Conservation (phyloP, 305 asterid species). For the Fraxinus paxiana region DNA sequence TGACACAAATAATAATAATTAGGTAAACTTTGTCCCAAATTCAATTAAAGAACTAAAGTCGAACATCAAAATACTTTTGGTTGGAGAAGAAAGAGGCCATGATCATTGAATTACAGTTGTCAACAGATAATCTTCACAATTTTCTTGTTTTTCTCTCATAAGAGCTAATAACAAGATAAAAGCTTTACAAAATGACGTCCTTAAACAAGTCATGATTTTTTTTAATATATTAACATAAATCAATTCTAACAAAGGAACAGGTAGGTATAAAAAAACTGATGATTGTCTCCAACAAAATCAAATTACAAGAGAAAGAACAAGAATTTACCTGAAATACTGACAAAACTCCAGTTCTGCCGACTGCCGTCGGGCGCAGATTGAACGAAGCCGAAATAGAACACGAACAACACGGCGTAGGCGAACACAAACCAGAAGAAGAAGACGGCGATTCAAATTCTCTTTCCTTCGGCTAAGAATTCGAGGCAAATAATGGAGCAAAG, state of each 20-base stretch:
- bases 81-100: neutral
- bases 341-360: slow-evolving; percentile 34
- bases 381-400: slow-evolving; percentile 18
- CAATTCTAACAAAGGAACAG: neutral
- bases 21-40: neutral
- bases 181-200: neutral
- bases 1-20: too few species aligned
- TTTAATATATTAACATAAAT: too few species aligned
- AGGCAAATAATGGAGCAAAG: slow-evolving; percentile 24
- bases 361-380: slow-evolving; percentile 12
- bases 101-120: neutral
- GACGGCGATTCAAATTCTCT: slow-evolving; percentile 25
- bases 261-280: neutral
- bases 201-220: neutral
- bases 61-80: neutral
- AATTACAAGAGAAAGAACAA: neutral
- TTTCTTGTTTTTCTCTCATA: neutral
- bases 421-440: slow-evolving; percentile 30
- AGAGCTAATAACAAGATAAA: neutral
- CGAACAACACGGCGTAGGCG: neutral
- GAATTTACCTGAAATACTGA: slow-evolving; percentile 32
- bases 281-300: neutral
- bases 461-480: slow-evolving; percentile 31
- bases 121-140: neutral
- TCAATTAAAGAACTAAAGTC: neutral